phyloP scores from a whole-genome alignment of 2,329 filamentous ascomycete species.

The Fusarium sp. region DNA sequence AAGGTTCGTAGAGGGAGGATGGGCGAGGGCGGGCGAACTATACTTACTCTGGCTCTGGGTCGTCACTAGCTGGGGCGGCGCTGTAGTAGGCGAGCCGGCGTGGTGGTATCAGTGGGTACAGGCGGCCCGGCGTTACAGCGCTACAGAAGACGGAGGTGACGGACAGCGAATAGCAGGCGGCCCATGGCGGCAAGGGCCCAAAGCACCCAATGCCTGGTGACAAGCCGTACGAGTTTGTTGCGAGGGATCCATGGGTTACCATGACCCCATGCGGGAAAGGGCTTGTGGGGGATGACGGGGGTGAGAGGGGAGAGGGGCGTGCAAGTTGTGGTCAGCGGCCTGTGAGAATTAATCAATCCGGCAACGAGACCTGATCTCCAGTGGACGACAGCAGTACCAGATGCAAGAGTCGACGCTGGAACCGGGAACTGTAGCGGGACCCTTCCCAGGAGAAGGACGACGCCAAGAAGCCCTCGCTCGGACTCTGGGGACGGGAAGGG shows the following conservation, averaged over 20 bases:
- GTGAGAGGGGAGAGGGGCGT: background rate
- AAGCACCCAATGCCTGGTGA: slow-evolving; percentile 28
- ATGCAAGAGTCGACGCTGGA: slow-evolving; percentile 11
- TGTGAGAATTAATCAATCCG: slow-evolving; percentile 11
- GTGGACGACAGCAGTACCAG: background rate
- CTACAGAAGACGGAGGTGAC: slow-evolving; percentile 27
- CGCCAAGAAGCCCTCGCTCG: slow-evolving; percentile 33
- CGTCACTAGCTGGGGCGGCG: slow-evolving; percentile 38
- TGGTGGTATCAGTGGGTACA: slow-evolving; percentile 44
- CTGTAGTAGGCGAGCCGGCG: slow-evolving; percentile 30
- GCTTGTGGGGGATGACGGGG: slow-evolving; percentile 22
- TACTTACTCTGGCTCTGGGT: slow-evolving; percentile 32
- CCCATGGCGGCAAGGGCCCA: slow-evolving; percentile 19
- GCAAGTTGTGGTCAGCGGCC: slow-evolving; percentile 8
- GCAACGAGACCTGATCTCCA: background rate
- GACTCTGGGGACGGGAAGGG: slow-evolving; percentile 40
- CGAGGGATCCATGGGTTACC: slow-evolving; percentile 17
- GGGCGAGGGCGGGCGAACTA: slow-evolving; percentile 39
- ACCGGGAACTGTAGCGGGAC: slow-evolving; percentile 20
- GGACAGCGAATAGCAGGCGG: slow-evolving; percentile 37
- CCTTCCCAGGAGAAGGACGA: slow-evolving; percentile 26
- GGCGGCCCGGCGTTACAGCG: slow-evolving; percentile 42
- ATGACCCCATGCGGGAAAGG: slow-evolving; percentile 20
- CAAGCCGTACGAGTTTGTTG: slow-evolving; percentile 37
- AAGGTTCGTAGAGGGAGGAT: slow-evolving; percentile 29